These are phyloP conservation scores for Spathaspora gorwiae DNA, from an alignment of 805 yeast species.

Conservation along the genomic window DNA sequence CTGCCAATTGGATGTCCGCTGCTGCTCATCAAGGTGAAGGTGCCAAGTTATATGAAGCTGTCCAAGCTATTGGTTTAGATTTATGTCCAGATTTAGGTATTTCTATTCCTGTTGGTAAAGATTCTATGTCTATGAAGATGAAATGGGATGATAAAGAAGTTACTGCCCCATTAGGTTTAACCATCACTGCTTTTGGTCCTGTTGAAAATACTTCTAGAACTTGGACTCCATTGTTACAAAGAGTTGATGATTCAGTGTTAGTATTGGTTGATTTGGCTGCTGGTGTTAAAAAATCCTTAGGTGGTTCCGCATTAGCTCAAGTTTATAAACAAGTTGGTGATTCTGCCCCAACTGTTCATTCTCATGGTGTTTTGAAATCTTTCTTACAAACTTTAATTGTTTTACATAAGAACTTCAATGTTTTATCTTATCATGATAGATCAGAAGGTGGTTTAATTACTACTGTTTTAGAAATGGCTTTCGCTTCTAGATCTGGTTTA, in stretches of 20 bases:
- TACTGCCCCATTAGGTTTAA: constrained; percentile 89
- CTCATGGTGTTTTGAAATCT: constrained; percentile 55
- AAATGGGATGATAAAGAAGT: constrained; percentile 92
- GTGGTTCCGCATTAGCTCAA: constrained; percentile 94
- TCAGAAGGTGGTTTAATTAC: constrained; percentile 94
- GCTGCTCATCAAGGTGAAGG: constrained; percentile 96
- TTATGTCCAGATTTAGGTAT: constrained; percentile 90
- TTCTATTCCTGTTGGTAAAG: constrained; percentile 96
- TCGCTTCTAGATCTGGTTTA: constrained; percentile 88
- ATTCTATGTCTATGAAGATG: constrained; percentile 99
- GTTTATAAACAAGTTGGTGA: constrained; percentile 86
- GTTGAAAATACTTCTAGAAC: constrained; percentile 81
- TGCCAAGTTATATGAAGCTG: constrained; percentile 90
- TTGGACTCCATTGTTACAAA: constrained; percentile 86
- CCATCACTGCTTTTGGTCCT: constrained; percentile 87
- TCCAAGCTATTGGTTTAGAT: constrained; percentile 90
- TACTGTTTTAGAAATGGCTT: constrained; percentile 90
- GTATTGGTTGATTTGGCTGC: constrained; percentile 78
- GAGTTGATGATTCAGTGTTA: constrained; percentile 52
- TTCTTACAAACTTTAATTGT: constrained; percentile 65
- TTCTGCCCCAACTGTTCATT: constrained; percentile 77
- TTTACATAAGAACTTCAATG: constrained; percentile 64
- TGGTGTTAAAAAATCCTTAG: constrained; percentile 51
- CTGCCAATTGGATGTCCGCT: constrained; percentile 99
- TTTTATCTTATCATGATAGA: constrained; percentile 89